These are phyloP conservation scores for Lophiostoma macrostomum DNA, from an alignment of 495 filamentous ascomycete genomes.

Conservation along the genomic window DNA sequence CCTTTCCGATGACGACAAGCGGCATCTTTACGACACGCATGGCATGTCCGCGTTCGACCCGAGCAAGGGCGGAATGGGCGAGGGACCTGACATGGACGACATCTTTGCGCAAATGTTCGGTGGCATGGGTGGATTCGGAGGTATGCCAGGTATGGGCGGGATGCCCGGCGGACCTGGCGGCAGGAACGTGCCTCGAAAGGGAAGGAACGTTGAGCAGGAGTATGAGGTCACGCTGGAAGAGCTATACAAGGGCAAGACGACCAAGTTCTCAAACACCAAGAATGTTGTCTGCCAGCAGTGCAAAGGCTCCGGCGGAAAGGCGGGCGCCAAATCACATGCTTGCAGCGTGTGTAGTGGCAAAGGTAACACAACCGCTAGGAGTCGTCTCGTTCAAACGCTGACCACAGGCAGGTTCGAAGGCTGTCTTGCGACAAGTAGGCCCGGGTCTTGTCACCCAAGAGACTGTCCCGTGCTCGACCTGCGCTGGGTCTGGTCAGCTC, in stretches of 20 bases:
- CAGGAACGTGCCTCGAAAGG: slow-evolving; percentile 62
- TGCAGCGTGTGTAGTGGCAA: slow-evolving; percentile 79
- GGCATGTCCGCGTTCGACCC: slow-evolving; percentile 92
- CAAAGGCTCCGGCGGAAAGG: slow-evolving; percentile 87
- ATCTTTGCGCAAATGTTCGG: slow-evolving; percentile 93
- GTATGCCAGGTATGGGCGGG: slow-evolving; percentile 49
- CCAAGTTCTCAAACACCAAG: slow-evolving; percentile 90
- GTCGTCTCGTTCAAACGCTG: no score
- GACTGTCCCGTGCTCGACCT: slow-evolving; percentile 68
- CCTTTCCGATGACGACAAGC: slow-evolving; percentile 91
- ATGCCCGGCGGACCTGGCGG: slow-evolving; percentile 57
- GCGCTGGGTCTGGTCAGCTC: slow-evolving; percentile 74
- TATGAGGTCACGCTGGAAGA: slow-evolving; percentile 91
- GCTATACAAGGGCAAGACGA: slow-evolving; percentile 96
- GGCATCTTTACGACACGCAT: slow-evolving; percentile 84
- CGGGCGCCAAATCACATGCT: slow-evolving; percentile 79
- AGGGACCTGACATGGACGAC: slow-evolving; percentile 80
- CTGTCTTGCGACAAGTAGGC: slow-evolving; percentile 71
- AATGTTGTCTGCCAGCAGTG: slow-evolving; percentile 83
- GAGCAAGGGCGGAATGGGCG: slow-evolving; percentile 57
- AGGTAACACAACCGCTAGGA: no score
- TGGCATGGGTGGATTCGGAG: slow-evolving; percentile 47
- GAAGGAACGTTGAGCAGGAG: slow-evolving; percentile 79
- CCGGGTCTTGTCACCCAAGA: slow-evolving; percentile 77
- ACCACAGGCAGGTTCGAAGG: slow-evolving; percentile 53